Evolutionary conservation across 192 early-diverging fungal species (phyloP), one percentile per base, ranked within the genome.

Genomic region (Backusella morwellensis): DNA sequence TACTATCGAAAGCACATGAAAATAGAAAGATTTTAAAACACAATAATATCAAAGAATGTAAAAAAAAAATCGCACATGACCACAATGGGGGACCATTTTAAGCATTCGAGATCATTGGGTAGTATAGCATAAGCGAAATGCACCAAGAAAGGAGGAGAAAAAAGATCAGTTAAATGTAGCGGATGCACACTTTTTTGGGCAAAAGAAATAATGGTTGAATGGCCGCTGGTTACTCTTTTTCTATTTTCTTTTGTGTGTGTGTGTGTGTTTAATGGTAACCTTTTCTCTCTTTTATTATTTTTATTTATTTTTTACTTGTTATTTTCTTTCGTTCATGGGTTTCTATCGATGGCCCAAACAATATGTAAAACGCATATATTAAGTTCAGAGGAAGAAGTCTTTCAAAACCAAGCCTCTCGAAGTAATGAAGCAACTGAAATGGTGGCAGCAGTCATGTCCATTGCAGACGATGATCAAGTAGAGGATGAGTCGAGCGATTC

Each of bases 381-480:
- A 63, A 63, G 21, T 63, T 38, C 35, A 70, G 38, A 70, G 23
- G 35, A 35, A 70, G 68, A 41, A 70, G 38, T 5, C 7, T 35
- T 41, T 41, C 68, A 70, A 26, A 38, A 15, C 8, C 23, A 63
- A 63, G 29, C 56, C 56, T 63, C 56, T 63, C 21, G 26, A 63
- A 63, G 42, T 0, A 40, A 72, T 72, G 70, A 72, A 50, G 42
- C 70, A 21, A 23, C 41, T 50, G 70, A 72, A 72, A 72, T 72
- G 70, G 63, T 74, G 73, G 52, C 73, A 66, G 52, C 52, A 26
- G 32, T 74, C 12, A 59, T 59, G 56, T 74, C 73, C n/a, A 74
- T 74, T 56, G 40, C 73, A 66, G 35, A 56, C 32, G 34, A 35
- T 38, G 73, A 74, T 63, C 38, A 34, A 11, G 6, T 9, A 56